Conservation (phyloP, 1,139 yeast genomes). For the Insectozyma bohioensis region DNA sequence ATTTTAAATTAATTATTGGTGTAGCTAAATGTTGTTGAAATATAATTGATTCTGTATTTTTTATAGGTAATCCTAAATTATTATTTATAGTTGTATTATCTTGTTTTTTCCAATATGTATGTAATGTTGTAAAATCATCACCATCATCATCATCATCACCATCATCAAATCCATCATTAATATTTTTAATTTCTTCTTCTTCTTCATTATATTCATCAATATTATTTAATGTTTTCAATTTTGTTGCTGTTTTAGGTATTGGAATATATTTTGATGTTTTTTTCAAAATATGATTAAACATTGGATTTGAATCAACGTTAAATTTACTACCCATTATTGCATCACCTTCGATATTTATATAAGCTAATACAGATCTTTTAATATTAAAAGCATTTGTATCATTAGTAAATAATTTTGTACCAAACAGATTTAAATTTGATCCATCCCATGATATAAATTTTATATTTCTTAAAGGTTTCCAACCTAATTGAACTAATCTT, state of each 20-base stretch:
- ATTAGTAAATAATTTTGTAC: slow-evolving; percentile 27
- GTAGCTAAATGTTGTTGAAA: slow-evolving; percentile 35
- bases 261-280: slow-evolving; percentile 36
- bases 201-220: slow-evolving; percentile 10
- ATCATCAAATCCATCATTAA: slow-evolving; percentile 17
- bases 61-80: slow-evolving; percentile 27
- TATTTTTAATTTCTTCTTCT: slow-evolving; percentile 18
- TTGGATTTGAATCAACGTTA: slow-evolving; percentile 37
- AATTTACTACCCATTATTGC: slow-evolving; percentile 41
- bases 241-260: slow-evolving; percentile 26
- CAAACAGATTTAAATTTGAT: slow-evolving; percentile 33
- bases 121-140: slow-evolving; percentile 30
- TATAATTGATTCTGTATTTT: slow-evolving; percentile 28
- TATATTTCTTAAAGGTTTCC: slow-evolving; percentile 46
- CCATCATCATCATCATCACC: slow-evolving; percentile 21
- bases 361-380: slow-evolving; percentile 32
- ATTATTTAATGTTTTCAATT: slow-evolving; percentile 14
- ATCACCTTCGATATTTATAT: slow-evolving; percentile 43
- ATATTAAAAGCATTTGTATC: slow-evolving; percentile 22
- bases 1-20: slow-evolving; percentile 38
- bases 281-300: slow-evolving; percentile 33
- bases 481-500: slow-evolving; percentile 33
- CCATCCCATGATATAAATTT: slow-evolving; percentile 49
- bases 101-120: slow-evolving; percentile 39
- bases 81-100: slow-evolving; percentile 33